A percentile compares a stretch with the other conserved stretches of the same genome.
Conservation (phyloP, 495 filamentous ascomycete species). For the Xylaria castorea region DNA sequence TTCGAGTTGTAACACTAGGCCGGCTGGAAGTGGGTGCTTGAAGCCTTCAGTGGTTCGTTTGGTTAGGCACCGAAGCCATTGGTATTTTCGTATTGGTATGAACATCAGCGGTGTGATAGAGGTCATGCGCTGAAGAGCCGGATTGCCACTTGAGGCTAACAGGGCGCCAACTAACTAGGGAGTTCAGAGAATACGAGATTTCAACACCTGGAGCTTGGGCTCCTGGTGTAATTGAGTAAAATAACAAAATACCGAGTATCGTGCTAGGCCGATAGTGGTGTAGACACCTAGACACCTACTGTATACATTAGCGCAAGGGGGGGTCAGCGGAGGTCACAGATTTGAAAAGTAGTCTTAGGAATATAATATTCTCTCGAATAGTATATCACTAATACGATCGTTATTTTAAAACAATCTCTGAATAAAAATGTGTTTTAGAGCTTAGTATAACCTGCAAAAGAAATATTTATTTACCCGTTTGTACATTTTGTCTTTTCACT, state of each 20-base stretch:
- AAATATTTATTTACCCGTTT: too few species aligned
- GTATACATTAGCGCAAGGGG: too few species aligned
- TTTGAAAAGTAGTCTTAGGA: too few species aligned
- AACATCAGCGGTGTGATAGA: conserved; percentile 7
- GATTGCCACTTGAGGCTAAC: conserved; percentile 3
- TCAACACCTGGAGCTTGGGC: neutral
- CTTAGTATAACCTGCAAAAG: too few species aligned
- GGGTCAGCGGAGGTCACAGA: too few species aligned
- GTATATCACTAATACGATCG: too few species aligned
- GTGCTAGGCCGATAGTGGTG: neutral
- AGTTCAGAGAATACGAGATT: neutral
- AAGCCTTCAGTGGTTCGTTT: neutral
- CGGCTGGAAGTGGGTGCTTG: neutral
- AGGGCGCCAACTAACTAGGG: neutral
- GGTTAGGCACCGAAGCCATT: neutral
- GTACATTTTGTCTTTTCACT: too few species aligned
- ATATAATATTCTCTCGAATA: too few species aligned
- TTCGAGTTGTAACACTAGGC: neutral
- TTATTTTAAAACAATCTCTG: too few species aligned
- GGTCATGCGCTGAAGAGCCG: conserved; percentile 7
- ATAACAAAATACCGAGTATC: neutral
- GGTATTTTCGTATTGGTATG: neutral
- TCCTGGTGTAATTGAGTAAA: neutral
- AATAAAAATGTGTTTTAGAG: too few species aligned
- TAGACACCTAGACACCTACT: neutral